Evolutionary conservation across 2,329 filamentous ascomycete species (phyloP), one percentile per base, ranked within the genome.

Genomic region (Colletotrichum cordylinicola): DNA sequence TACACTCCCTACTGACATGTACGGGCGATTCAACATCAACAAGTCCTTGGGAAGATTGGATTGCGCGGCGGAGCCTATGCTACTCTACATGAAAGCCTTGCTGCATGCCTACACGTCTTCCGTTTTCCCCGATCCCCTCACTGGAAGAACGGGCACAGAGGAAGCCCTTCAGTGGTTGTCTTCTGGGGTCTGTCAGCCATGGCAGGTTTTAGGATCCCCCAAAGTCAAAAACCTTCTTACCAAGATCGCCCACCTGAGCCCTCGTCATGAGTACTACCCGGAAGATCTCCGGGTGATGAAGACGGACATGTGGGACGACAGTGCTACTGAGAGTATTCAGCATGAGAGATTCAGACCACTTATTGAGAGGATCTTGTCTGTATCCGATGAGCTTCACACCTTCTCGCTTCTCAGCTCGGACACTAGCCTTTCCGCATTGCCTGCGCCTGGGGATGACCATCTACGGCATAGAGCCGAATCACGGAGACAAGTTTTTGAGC

Each of bases 21-120:
- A 92, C 74, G 84, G 84, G 0, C 88, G 84, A 9, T 94, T 89
- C 66, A 83, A 82, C 0, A 87, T 94, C 58, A 88, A 94, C 62
- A 79, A 86, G 2, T 79, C 90, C 0, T 84, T 94, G 3, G 88
- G 90, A 0, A 86, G 90, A 1, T 81, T 94, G 0, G 86, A 89
- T 4, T 93, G 91, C 48, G 85, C 92, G 0, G 83, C 90, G 0
- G 92, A 94, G 61, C 90, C 90, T 0, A 80, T 80, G 0, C 81
- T 92, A 0, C 82, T 91, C 0, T 92, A 92, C 71, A 84, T 84
- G 2, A 93, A 92, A 78, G 91, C 91, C 0, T 81, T 88, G 6
- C 80, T 92, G 1, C 93, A 94, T 79, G 93, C 92, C 0, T 82
- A 88, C 6, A 94, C 93, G 0, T 92, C 92, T 0, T 90, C 88